A percentile compares a stretch with the other conserved stretches of the same genome.
Evolutionary conservation across 768 basidiomycete genomes (phyloP).

Genomic region (Boletus vinaceobasis): DNA sequence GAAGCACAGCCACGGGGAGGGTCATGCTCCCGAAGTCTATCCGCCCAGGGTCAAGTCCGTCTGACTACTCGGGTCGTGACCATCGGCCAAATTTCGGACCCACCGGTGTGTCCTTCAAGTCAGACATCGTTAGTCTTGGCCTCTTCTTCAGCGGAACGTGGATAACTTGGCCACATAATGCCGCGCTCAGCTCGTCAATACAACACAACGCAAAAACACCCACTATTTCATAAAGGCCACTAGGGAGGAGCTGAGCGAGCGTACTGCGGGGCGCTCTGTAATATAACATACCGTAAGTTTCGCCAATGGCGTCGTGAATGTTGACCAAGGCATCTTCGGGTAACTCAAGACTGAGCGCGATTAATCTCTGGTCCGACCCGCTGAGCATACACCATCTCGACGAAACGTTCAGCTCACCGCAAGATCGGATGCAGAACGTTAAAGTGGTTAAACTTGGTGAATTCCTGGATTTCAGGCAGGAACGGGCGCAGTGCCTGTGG

Average conservation of each 20-base stretch:
- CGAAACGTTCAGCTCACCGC: neutral
- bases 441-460: no score
- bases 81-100: neutral
- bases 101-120: conserved; percentile 60
- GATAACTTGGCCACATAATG: conserved; percentile 37
- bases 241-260: conserved; percentile 19
- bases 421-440: no score
- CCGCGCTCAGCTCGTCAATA: neutral
- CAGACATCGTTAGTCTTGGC: conserved; percentile 50
- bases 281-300: conserved; percentile 41
- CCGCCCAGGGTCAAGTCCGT: no score
- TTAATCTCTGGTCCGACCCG: conserved; percentile 31
- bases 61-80: no score
- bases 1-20: conserved; percentile 52
- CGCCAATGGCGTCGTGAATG: conserved; percentile 42
- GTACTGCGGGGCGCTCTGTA: neutral
- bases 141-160: conserved; percentile 49
- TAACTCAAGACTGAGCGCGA: conserved; percentile 51
- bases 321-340: conserved; percentile 51
- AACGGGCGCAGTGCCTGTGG: no score
- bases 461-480: no score
- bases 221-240: conserved; percentile 70
- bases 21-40: conserved; percentile 54
- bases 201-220: conserved; percentile 12
- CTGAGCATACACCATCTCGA: neutral